phyloP scores from a whole-genome alignment of 2,329 filamentous ascomycete genomes.

The Penicillium sp. region DNA sequence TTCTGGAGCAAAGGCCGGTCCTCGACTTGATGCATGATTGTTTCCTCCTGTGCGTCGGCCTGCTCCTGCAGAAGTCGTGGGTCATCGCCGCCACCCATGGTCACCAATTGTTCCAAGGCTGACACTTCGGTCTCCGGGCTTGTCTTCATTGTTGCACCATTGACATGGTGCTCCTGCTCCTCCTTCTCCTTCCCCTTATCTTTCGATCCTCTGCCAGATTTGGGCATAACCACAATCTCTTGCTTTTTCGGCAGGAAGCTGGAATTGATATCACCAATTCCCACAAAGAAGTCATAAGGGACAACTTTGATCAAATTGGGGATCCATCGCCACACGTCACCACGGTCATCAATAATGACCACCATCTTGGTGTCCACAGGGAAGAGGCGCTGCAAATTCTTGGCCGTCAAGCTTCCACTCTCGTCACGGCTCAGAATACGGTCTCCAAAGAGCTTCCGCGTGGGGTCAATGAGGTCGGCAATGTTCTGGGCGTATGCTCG shows the following conservation, averaged over 20 bases:
- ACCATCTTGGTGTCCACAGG: conserved; percentile 99
- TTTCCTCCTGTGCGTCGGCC: conserved; percentile 81
- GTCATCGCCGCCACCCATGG: conserved; percentile 73
- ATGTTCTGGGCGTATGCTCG: conserved; percentile 93
- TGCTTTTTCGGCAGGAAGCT: conserved; percentile 86
- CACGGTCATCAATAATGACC: conserved; percentile 95
- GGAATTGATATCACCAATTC: conserved; percentile 97
- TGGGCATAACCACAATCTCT: conserved; percentile 55
- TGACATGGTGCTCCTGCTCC: conserved; percentile 34
- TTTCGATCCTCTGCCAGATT: conserved; percentile 30
- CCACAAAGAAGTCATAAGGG: conserved; percentile 96
- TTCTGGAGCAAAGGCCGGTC: conserved; percentile 89
- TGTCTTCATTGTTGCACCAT: conserved; percentile 36
- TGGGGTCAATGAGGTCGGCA: conserved; percentile 88
- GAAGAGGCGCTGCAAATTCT: conserved; percentile 87
- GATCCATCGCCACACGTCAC: conserved; percentile 94
- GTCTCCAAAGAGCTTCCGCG: conserved; percentile 86
- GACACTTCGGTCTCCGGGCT: conserved; percentile 48
- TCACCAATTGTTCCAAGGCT: conserved; percentile 74
- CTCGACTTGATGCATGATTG: conserved; percentile 83
- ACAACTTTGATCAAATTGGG: conserved; percentile 92
- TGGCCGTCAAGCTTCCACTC: conserved; percentile 88
- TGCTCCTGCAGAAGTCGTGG: conserved; percentile 72
- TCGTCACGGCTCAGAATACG: conserved; percentile 95
- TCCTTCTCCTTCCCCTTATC: conserved; percentile 35